These are phyloP conservation scores for Harringtonia lauricola DNA, from an alignment of 2,329 filamentous ascomycete genomes.

Conservation along the genomic window DNA sequence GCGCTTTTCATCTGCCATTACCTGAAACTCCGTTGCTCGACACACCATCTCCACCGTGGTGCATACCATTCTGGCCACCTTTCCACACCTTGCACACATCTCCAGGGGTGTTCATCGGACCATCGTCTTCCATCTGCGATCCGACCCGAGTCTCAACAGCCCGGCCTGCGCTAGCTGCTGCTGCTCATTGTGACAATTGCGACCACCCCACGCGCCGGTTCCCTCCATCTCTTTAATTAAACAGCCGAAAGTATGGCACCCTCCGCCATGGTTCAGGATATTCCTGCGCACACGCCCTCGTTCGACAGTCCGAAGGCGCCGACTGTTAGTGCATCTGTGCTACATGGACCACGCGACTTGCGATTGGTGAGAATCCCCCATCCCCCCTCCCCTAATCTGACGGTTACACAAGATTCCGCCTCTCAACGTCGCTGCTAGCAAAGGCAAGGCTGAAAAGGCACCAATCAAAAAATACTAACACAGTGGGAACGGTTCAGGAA, in stretches of 20 bases:
- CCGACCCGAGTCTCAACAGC: too few relatives aligned
- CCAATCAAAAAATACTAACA: background rate
- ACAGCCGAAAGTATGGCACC: conserved; percentile 31
- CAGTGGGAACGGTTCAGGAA: conserved; percentile 27
- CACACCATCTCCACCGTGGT: background rate
- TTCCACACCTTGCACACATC: conserved; percentile 4
- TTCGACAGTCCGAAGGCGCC: conserved; percentile 25
- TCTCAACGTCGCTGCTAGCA: too few relatives aligned
- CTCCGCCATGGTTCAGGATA: conserved; percentile 32
- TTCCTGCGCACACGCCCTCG: conserved; percentile 32
- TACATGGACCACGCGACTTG: conserved; percentile 46
- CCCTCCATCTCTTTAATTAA: background rate
- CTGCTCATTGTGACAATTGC: background rate
- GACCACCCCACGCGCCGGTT: background rate
- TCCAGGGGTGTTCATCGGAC: too few relatives aligned
- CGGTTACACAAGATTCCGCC: conserved; percentile 19
- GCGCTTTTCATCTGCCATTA: conserved; percentile 1
- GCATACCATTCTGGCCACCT: conserved; percentile 4
- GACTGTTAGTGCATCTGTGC: conserved; percentile 40
- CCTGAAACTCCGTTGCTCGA: background rate
- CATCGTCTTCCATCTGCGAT: too few relatives aligned
- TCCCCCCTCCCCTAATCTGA: conserved; percentile 10
- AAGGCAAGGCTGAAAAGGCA: too few relatives aligned
- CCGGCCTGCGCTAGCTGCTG: too few relatives aligned
- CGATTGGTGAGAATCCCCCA: conserved; percentile 35